Evolutionary conservation across 2,329 filamentous ascomycete species (phyloP).

Genomic region (Cordyceps militaris): DNA sequence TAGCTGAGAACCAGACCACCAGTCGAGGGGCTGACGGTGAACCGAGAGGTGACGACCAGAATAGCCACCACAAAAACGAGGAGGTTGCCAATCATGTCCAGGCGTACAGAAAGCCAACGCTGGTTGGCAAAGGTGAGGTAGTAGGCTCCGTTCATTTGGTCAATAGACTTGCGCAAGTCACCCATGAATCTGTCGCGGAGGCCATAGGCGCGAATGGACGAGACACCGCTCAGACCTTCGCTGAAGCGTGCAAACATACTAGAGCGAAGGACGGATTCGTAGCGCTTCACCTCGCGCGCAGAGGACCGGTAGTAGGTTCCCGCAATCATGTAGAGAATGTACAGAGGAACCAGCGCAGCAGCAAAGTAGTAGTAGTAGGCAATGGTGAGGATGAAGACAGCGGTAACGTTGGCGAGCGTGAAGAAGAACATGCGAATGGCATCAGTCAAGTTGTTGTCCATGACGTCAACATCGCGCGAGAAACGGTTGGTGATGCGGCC

Average conservation of each 20-base stretch:
- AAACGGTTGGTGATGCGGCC: constrained; percentile 96
- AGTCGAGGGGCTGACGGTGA: constrained; percentile 76
- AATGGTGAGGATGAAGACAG: constrained; percentile 85
- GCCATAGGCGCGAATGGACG: constrained; percentile 85
- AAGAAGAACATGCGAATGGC: constrained; percentile 89
- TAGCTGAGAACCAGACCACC: constrained; percentile 86
- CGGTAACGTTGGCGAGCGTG: constrained; percentile 72
- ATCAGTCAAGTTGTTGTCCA: constrained; percentile 89
- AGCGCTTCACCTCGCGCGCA: constrained; percentile 88
- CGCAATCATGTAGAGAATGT: constrained; percentile 72
- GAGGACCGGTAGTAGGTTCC: constrained; percentile 85
- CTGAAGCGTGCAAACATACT: constrained; percentile 85
- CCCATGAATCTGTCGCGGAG: constrained; percentile 66
- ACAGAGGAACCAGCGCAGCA: constrained; percentile 55
- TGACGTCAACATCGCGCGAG: constrained; percentile 88
- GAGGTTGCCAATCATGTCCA: constrained; percentile 76
- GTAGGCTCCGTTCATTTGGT: constrained; percentile 91
- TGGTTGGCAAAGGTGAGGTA: constrained; percentile 95
- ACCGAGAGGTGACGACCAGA: constrained; percentile 84
- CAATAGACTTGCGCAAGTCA: constrained; percentile 65
- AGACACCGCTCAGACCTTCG: constrained; percentile 76
- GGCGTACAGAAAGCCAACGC: constrained; percentile 78
- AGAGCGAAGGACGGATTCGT: constrained; percentile 83
- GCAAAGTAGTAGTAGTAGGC: constrained; percentile 90
- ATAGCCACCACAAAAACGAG: constrained; percentile 86